Percentiles rank a stretch among this genome's conserved stretches.
Evolutionary conservation across 768 basidiomycete species (phyloP).

Genomic region (Tephrocybe sp.): DNA sequence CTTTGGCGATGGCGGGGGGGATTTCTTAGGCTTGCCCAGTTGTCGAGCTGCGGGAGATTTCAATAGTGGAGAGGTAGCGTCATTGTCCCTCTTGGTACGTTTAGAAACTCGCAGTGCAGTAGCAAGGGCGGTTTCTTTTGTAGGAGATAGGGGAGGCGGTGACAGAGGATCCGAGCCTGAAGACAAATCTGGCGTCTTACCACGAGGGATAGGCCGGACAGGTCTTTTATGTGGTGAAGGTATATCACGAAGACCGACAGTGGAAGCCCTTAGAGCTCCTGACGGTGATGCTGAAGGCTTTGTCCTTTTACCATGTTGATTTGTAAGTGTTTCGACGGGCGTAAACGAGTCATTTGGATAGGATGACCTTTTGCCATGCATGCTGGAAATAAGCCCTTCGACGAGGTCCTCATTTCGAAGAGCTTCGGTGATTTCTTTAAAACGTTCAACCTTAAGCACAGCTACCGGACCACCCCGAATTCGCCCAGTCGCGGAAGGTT

Average conservation of each 20-base stretch:
- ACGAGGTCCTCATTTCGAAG: background rate
- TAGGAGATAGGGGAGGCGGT: background rate
- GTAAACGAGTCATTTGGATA: background rate
- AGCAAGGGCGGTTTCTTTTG: too few species aligned
- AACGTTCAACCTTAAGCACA: background rate
- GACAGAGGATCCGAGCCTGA: background rate
- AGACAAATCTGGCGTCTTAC: background rate
- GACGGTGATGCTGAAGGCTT: background rate
- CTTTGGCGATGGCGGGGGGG: background rate
- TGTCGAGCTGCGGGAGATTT: background rate
- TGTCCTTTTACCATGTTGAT: background rate
- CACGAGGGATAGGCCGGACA: background rate
- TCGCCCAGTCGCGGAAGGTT: background rate
- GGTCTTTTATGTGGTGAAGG: background rate
- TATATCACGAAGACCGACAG: too few species aligned
- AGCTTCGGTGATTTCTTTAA: background rate
- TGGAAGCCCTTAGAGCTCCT: background rate
- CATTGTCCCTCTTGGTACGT: background rate
- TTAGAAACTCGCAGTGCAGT: background rate
- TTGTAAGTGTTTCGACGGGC: background rate
- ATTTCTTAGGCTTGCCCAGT: background rate
- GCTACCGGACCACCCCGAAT: background rate
- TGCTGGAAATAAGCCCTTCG: slow-evolving; percentile 5
- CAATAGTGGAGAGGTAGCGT: background rate
- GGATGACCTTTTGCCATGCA: slow-evolving; percentile 1